These are phyloP conservation scores for Nemania sp. DNA, from an alignment of 2,329 filamentous ascomycete species.

Conservation along the genomic window DNA sequence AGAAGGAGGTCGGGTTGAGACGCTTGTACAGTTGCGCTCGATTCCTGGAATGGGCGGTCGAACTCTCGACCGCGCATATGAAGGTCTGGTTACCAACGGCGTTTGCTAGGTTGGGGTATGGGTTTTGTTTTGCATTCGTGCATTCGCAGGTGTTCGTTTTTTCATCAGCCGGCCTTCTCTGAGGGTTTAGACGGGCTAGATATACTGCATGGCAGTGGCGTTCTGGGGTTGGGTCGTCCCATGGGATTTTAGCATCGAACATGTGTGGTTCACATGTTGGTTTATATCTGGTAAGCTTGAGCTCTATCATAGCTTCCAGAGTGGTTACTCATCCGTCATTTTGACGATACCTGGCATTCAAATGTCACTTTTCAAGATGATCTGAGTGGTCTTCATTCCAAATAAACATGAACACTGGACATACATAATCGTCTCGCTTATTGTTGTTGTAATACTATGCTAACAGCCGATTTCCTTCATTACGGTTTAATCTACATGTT, in stretches of 20 bases:
- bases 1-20: conserved; percentile 49
- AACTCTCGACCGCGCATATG: conserved; percentile 60
- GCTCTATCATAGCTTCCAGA: not conserved
- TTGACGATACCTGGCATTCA: not conserved
- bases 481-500: no score
- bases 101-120: conserved; percentile 15
- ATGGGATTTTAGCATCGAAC: conserved; percentile 8
- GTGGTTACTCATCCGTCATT: not conserved
- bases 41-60: conserved; percentile 61
- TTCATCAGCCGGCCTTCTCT: conserved; percentile 11
- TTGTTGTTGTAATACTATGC: not conserved
- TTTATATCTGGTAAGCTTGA: conserved; percentile 1
- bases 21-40: conserved; percentile 53
- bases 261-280: not conserved
- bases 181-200: conserved; percentile 13
- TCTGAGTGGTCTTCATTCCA: not conserved
- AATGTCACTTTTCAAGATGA: not conserved
- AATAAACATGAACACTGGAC: not conserved
- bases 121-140: conserved; percentile 16
- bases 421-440: not conserved
- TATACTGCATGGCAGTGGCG: conserved; percentile 32
- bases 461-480: no score
- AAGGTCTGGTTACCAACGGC: conserved; percentile 45
- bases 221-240: conserved; percentile 18
- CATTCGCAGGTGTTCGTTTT: conserved; percentile 24